phyloP scores from a whole-genome alignment of 139 green algal species.

The Volvox africanus region DNA sequence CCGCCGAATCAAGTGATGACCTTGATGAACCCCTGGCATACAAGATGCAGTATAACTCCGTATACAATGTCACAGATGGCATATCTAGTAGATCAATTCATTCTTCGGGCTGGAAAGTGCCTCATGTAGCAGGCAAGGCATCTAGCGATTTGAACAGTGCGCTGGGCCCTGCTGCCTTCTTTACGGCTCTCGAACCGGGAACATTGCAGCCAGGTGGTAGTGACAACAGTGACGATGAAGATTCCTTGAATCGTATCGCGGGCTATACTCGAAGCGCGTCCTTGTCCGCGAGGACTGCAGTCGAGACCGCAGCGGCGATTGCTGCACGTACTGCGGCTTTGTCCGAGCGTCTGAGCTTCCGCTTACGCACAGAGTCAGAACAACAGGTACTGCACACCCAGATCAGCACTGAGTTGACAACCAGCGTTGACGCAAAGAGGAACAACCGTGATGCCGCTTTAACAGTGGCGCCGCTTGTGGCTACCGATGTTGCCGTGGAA shows the following conservation, averaged over 20 bases:
- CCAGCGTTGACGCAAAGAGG: too few relatives aligned
- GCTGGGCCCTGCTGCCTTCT: background rate
- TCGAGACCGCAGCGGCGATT: background rate
- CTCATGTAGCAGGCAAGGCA: background rate
- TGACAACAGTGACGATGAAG: background rate
- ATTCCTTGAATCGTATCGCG: background rate
- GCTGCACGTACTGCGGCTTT: background rate
- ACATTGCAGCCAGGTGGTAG: background rate
- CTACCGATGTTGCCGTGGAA: background rate
- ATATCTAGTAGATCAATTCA: background rate
- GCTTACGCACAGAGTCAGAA: background rate
- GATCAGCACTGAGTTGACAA: background rate
- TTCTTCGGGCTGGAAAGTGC: background rate
- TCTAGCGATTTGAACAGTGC: background rate
- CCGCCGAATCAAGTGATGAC: background rate
- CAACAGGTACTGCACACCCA: background rate
- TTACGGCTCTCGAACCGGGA: background rate
- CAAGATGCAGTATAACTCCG: background rate
- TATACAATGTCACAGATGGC: background rate
- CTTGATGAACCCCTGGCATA: background rate
- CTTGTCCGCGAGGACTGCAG: background rate
- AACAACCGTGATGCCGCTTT: background rate
- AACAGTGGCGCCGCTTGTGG: background rate
- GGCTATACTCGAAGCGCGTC: background rate
- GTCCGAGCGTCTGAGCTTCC: conserved; percentile 25